phyloP scores from a whole-genome alignment of 2,329 filamentous ascomycete genomes.

The Graphiopsis chlorocephala region DNA sequence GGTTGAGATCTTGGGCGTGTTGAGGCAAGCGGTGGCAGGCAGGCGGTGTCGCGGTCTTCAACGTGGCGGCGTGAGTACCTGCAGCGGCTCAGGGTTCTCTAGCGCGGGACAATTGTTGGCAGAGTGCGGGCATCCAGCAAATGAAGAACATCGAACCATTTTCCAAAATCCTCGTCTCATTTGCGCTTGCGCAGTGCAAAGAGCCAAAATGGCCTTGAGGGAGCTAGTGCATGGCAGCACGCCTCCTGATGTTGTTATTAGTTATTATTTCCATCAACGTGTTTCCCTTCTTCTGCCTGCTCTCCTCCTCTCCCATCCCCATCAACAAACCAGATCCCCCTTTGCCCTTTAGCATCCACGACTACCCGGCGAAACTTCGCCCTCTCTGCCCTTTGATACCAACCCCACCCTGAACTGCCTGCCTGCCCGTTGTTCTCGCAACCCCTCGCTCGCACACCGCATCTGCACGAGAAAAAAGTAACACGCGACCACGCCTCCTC shows the following conservation, averaged over 20 bases:
- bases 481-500: slow-evolving; percentile 9
- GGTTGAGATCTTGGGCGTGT: not conserved
- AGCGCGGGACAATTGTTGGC: slow-evolving; percentile 1
- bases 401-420: slow-evolving; percentile 6
- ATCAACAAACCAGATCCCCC: not conserved
- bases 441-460: slow-evolving; percentile 15
- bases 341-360: not conserved
- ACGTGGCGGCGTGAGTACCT: slow-evolving; percentile 8
- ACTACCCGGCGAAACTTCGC: slow-evolving; percentile 15
- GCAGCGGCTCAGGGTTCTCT: slow-evolving; percentile 10
- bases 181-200: not conserved
- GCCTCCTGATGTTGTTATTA: not conserved
- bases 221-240: not conserved
- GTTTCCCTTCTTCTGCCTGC: not conserved
- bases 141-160: slow-evolving; percentile 11
- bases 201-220: not conserved
- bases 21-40: not conserved
- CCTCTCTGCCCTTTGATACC: slow-evolving; percentile 6
- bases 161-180: not conserved
- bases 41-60: slow-evolving; percentile 9
- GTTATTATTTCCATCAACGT: not conserved
- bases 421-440: slow-evolving; percentile 11
- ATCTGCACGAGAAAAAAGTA: slow-evolving; percentile 1
- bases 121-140: not conserved
- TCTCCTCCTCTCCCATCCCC: not conserved